A percentile compares a stretch with the other conserved stretches of the same genome.
Conservation (phyloP, 2,329 filamentous ascomycete species). For the Zasmidium citrigriseum region DNA sequence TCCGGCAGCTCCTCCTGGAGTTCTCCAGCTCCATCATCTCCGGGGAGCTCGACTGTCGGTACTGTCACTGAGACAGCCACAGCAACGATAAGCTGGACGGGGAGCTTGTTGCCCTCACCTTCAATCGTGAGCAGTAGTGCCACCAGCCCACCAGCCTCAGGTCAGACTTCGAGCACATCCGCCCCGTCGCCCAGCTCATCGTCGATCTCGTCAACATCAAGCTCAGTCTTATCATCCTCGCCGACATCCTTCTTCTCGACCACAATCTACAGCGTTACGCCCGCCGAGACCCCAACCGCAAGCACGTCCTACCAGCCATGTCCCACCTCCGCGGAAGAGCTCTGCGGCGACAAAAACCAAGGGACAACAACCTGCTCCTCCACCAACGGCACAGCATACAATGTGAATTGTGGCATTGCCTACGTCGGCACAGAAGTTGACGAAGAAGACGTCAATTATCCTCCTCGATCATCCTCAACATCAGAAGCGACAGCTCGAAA, state of each 20-base stretch:
- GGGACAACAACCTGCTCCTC: neutral
- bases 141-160: neutral
- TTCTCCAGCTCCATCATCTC: neutral
- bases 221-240: neutral
- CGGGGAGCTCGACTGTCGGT: no score
- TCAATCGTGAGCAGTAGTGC: neutral
- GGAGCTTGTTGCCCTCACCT: neutral
- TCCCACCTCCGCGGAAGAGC: neutral
- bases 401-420: neutral
- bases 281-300: neutral
- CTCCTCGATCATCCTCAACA: neutral
- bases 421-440: neutral
- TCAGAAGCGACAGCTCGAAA: neutral
- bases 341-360: neutral
- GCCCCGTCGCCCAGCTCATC: no score
- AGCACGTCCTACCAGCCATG: neutral
- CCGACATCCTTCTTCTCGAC: neutral
- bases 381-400: neutral
- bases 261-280: neutral
- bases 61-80: neutral
- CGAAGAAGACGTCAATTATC: neutral
- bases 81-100: neutral
- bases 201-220: neutral
- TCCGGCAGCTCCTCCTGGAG: neutral
- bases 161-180: neutral